These are phyloP conservation scores for Aspergillus sp. DNA, from an alignment of 2,329 filamentous ascomycete genomes.

Conservation along the genomic window DNA sequence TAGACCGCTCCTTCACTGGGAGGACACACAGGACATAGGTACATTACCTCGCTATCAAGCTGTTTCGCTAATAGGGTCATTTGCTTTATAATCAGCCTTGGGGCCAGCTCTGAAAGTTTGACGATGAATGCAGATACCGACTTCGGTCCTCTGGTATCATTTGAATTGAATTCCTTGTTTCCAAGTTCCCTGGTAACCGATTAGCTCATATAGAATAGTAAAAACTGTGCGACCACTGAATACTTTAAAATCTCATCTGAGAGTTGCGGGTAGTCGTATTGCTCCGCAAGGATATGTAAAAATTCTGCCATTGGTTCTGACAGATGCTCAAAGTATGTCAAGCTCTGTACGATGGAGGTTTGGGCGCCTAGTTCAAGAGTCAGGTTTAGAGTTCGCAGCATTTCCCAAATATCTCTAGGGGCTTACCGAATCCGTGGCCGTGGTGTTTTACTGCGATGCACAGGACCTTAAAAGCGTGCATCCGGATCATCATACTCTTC, in stretches of 20 bases:
- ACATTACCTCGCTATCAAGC: constrained; percentile 81
- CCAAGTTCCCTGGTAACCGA: constrained; percentile 68
- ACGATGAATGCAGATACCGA: constrained; percentile 93
- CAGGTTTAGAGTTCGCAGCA: constrained; percentile 11
- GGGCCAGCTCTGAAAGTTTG: constrained; percentile 88
- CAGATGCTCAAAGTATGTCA: constrained; percentile 98
- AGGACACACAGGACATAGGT: background rate
- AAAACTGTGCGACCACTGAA: background rate
- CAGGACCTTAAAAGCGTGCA: constrained; percentile 96
- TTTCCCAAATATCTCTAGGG: background rate
- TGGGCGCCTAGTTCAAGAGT: constrained; percentile 68
- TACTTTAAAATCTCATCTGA: constrained; percentile 82
- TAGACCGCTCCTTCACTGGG: background rate
- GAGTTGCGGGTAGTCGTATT: constrained; percentile 96
- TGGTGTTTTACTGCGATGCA: constrained; percentile 98
- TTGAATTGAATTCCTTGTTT: constrained; percentile 97
- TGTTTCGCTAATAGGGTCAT: constrained; percentile 95
- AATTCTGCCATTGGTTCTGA: constrained; percentile 99
- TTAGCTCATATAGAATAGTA: constrained; percentile 19
- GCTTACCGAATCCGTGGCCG: constrained; percentile 85
- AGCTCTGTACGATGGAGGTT: constrained; percentile 94
- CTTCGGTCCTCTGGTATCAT: constrained; percentile 92
- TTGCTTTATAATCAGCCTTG: constrained; percentile 91
- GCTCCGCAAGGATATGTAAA: constrained; percentile 89
- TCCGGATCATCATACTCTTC: constrained; percentile 84